Evolutionary conservation across 805 yeast species (phyloP).

Genomic region (Cyberlindnera japonica): DNA sequence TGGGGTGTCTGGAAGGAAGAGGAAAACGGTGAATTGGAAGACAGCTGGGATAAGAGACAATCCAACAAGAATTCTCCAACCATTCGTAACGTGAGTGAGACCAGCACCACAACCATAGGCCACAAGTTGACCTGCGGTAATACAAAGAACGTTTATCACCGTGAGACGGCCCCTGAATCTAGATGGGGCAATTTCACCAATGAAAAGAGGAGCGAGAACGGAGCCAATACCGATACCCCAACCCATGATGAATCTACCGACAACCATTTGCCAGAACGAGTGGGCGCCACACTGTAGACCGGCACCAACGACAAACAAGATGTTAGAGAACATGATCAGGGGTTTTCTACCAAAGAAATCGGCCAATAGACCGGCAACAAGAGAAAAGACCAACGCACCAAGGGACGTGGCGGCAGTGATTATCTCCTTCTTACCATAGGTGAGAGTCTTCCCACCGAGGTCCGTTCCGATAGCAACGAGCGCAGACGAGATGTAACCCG

Average conservation of each 20-base stretch:
- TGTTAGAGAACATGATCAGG: conserved; percentile 76
- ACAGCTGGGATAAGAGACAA: conserved; percentile 84
- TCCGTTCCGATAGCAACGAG: conserved; percentile 81
- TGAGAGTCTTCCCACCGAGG: conserved; percentile 47
- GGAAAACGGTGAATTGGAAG: conserved; percentile 68
- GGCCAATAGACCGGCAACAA: conserved; percentile 77
- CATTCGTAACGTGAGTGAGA: conserved; percentile 63
- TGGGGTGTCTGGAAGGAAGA: conserved; percentile 94
- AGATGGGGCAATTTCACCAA: conserved; percentile 89
- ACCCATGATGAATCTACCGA: conserved; percentile 90
- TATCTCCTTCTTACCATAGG: conserved; percentile 79
- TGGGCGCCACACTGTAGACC: conserved; percentile 77
- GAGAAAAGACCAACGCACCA: conserved; percentile 82
- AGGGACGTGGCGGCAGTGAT: conserved; percentile 93
- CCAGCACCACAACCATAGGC: conserved; percentile 96
- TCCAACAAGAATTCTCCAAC: conserved; percentile 94
- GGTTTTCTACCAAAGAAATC: conserved; percentile 83
- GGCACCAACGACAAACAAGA: conserved; percentile 82
- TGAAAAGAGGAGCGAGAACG: conserved; percentile 88
- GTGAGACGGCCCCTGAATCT: conserved; percentile 89
- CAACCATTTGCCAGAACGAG: conserved; percentile 86
- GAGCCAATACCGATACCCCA: conserved; percentile 97
- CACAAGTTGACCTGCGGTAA: conserved; percentile 92
- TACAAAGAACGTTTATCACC: conserved; percentile 80
- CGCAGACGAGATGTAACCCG: conserved; percentile 95